These are phyloP conservation scores for Yueomyces sinensis DNA, from an alignment of 805 yeast genomes.

Conservation along the genomic window DNA sequence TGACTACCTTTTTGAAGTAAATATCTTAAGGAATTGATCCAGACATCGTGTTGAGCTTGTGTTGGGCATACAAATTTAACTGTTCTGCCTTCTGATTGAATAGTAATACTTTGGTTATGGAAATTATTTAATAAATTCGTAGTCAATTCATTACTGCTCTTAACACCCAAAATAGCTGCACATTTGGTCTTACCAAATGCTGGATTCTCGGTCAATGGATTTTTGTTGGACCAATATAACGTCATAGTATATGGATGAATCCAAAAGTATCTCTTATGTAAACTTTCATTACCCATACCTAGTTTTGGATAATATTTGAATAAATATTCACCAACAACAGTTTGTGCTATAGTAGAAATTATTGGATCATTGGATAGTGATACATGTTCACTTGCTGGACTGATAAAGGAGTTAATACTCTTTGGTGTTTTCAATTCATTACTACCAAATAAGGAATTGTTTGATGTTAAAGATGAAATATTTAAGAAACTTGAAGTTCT, in stretches of 20 bases:
- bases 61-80: conserved; percentile 80
- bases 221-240: conserved; percentile 74
- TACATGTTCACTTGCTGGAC: too few relatives aligned
- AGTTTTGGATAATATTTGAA: conserved; percentile 73
- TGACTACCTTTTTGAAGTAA: conserved; percentile 56
- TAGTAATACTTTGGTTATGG: conserved; percentile 69
- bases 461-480: too few relatives aligned
- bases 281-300: conserved; percentile 50
- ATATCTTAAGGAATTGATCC: conserved; percentile 77
- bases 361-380: too few relatives aligned
- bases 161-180: conserved; percentile 66
- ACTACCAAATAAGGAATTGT: too few relatives aligned
- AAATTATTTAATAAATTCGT: too few relatives aligned
- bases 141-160: conserved; percentile 52
- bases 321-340: conserved; percentile 83
- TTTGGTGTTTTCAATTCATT: too few relatives aligned
- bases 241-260: conserved; percentile 88
- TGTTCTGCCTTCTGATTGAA: conserved; percentile 52
- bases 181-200: conserved; percentile 57
- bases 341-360: conserved; percentile 80
- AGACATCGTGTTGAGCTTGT: conserved; percentile 75
- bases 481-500: too few relatives aligned
- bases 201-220: conserved; percentile 65
- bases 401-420: too few relatives aligned
- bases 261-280: conserved; percentile 94